A percentile compares a stretch with the other conserved stretches of the same genome.
These are phyloP conservation scores for Tuber borchii DNA, from an alignment of 495 filamentous ascomycete species.

Conservation along the genomic window DNA sequence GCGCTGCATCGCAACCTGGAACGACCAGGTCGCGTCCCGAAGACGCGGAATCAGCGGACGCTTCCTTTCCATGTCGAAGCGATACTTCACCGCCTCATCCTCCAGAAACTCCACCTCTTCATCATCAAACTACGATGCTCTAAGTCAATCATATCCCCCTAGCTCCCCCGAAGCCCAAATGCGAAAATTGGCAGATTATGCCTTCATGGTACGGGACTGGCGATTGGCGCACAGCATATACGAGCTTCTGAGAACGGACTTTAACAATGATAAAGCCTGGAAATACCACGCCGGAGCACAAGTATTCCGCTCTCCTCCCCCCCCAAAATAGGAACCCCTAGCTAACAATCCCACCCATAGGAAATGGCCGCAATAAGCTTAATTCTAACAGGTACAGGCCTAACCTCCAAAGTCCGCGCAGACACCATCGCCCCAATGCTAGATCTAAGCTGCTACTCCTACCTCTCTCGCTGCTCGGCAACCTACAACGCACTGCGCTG, in stretches of 20 bases:
- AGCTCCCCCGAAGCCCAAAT: constrained; percentile 80
- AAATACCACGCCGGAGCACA: constrained; percentile 77
- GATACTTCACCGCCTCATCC: constrained; percentile 60
- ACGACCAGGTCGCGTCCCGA: constrained; percentile 91
- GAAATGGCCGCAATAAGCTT: constrained; percentile 86
- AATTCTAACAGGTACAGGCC: constrained; percentile 63
- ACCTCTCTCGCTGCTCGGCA: constrained; percentile 71
- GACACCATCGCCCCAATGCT: constrained; percentile 79
- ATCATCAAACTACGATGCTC: constrained; percentile 65
- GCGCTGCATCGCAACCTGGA: constrained; percentile 80
- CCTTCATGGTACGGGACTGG: constrained; percentile 93
- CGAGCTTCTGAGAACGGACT: constrained; percentile 79
- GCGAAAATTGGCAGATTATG: constrained; percentile 88
- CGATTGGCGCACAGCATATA: constrained; percentile 87
- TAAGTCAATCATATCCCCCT: constrained; percentile 72
- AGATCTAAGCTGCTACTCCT: constrained; percentile 83
- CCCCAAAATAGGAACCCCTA: background rate
- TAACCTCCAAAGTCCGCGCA: constrained; percentile 63
- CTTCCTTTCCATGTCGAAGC: constrained; percentile 85
- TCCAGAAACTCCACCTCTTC: constrained; percentile 47
- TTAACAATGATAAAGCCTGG: constrained; percentile 93
- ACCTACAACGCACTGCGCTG: constrained; percentile 71
- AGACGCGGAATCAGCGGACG: constrained; percentile 78
- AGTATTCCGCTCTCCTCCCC: constrained; percentile 6
- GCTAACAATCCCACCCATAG: constrained; percentile 44